phyloP scores from a whole-genome alignment of 768 basidiomycete genomes.

The Termitomyces sp. region DNA sequence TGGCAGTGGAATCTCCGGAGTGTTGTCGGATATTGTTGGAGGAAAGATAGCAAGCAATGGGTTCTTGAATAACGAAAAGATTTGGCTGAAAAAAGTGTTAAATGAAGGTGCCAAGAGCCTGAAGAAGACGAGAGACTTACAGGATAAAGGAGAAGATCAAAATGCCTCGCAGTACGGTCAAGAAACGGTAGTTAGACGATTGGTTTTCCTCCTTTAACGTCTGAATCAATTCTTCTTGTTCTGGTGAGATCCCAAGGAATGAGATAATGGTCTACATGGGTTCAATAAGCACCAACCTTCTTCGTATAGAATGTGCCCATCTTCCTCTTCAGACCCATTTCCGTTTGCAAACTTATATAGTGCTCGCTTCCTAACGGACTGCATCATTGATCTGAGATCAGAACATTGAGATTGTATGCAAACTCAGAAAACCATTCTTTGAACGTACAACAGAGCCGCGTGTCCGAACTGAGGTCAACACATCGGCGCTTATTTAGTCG shows the following conservation, averaged over 20 bases:
- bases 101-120: not conserved
- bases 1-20: slow-evolving; percentile 39
- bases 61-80: slow-evolving; percentile 43
- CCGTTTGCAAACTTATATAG: slow-evolving; percentile 35
- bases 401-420: not conserved
- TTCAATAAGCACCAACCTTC: slow-evolving; percentile 34
- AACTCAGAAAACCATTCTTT: not conserved
- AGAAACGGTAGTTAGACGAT: slow-evolving; percentile 36
- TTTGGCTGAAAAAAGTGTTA: slow-evolving; percentile 33
- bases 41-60: slow-evolving; percentile 46
- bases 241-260: slow-evolving; percentile 25
- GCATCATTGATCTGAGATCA: slow-evolving; percentile 18
- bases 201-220: slow-evolving; percentile 41
- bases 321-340: slow-evolving; percentile 25
- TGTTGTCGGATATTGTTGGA: slow-evolving; percentile 10
- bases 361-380: slow-evolving; percentile 39
- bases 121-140: slow-evolving; percentile 28
- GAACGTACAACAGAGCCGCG: not conserved
- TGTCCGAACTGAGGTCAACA: too few species aligned
- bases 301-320: slow-evolving; percentile 42
- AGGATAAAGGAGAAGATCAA: slow-evolving; percentile 42
- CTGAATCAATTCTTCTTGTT: slow-evolving; percentile 60
- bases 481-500: too few species aligned
- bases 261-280: not conserved
- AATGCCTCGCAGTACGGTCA: slow-evolving; percentile 34